Evolutionary conservation across 2,329 filamentous ascomycete species (phyloP), one percentile per base, ranked within the genome.

Genomic region (Teratosphaeria pseudoeucalypti): DNA sequence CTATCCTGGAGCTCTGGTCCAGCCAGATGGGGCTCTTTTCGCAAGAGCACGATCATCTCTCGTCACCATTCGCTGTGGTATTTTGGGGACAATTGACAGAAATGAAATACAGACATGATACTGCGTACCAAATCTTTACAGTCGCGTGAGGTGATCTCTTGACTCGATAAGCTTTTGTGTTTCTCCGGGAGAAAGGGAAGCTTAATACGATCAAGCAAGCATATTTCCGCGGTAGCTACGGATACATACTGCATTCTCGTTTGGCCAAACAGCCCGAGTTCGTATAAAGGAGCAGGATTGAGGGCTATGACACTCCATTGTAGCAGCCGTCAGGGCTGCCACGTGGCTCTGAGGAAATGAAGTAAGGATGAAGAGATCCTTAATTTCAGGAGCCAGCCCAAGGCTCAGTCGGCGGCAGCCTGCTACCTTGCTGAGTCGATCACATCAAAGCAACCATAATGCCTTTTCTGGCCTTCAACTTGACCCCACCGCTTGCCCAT

Each of bases 31-130:
- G 56, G 14, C 55, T 65, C 43, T 57, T 62, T 65, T 56, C 59
- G 62, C n/a, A 63, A 29, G 55, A 60, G 57, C 5, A 62, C 43
- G 39, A 64, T 62, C 62, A 65, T 65, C 16, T 23, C 19, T 11
- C 10, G 19, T 19, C 19, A 49, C 16, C 9, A 23, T 49, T 10
- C 43, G 43, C 37, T 14, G 5, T 6, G 29, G 9, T 16, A 14
- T 43, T 3, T 43, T 5, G 14, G 16, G 14, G 11, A 43, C 12
- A 12, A 43, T 43, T 2, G 16, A 43, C 11, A 2, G 16, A 43
- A n/a, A 6, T 10, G 37, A 43, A 14, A 16, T 16, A 16, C 37
- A 14, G 37, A 14, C 11, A 16, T 14, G 12, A 43, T 23, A 23
- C 23, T 23, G 23, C 23, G 2, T 23, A 49, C 43, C 43, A 3